phyloP scores from a whole-genome alignment of 2,329 filamentous ascomycete genomes.

The Botrytis fragariae region DNA sequence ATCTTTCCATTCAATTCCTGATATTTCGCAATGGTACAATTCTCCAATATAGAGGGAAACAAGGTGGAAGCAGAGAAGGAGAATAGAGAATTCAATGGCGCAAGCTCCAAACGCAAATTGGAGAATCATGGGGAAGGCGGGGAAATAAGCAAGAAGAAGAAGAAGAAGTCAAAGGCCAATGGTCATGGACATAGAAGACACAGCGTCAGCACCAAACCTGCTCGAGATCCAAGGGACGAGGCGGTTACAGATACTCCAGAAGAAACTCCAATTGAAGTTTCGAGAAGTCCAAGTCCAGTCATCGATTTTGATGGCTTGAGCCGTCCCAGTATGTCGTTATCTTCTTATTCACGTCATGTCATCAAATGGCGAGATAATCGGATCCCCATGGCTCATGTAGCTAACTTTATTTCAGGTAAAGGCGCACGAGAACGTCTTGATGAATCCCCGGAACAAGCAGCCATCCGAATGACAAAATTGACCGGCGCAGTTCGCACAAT shows the following conservation, averaged over 20 bases:
- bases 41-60: constrained; percentile 24
- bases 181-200: constrained; percentile 46
- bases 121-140: constrained; percentile 7
- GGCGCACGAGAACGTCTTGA: constrained; percentile 64
- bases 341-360: neutral
- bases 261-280: constrained; percentile 28
- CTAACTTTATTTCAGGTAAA: constrained; percentile 43
- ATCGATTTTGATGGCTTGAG: constrained; percentile 63
- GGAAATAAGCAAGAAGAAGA: constrained; percentile 28
- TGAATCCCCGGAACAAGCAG: constrained; percentile 52
- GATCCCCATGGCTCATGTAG: neutral
- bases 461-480: constrained; percentile 55
- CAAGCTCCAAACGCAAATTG: constrained; percentile 13
- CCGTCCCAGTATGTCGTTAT: constrained; percentile 49
- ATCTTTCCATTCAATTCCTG: neutral
- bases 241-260: constrained; percentile 31
- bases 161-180: constrained; percentile 28
- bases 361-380: neutral
- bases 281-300: constrained; percentile 53
- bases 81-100: constrained; percentile 1
- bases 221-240: constrained; percentile 59
- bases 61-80: constrained; percentile 16
- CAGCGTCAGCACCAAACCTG: constrained; percentile 58
- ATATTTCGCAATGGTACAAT: constrained; percentile 30
- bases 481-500: constrained; percentile 62